Evolutionary conservation across 257 asterid species (phyloP), one percentile per base, ranked within the genome.

Genomic region (Haberlea rhodopensis): DNA sequence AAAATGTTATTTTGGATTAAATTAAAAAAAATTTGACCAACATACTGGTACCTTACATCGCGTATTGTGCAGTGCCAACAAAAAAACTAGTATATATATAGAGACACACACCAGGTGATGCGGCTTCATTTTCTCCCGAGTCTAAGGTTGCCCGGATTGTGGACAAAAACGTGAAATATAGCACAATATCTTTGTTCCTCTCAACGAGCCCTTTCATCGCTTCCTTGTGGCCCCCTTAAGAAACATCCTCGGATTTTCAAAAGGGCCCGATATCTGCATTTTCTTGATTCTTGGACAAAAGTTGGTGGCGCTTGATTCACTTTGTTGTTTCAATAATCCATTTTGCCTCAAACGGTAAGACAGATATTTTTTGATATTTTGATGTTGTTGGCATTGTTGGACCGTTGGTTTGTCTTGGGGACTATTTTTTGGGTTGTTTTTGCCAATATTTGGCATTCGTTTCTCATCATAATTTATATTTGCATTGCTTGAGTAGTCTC

Each of bases 231-330:
- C 83, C 80, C 67, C 71, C 80, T 48, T 70, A 52, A 68, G 40
- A 72, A 75, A 63, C 60, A 53, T 25, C 53, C 27, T 18, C 64
- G 20, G 9, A 25, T 11, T 31, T 69, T 72, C 5, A 13, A 19
- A 57, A 59, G 71, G 73, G 71, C 55, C 29, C 18, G 19, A 27
- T 55, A 60, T 21, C 27, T 21, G 27, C 2, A 40, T 21, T 69
- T 63, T 53, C 45, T 63, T 23, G 59, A 73, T 73, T 75, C 78
- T 81, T 81, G 82, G 87, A 81, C 70, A 80, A 81, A 76, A 78
- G 73, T 71, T 49, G 62, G 82, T 73, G 83, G 63, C 26, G 51
- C 22, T 27, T 8, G 67, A 67, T 66, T 69, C 76, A 73, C 83
- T 75, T 67, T 28, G 71, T 81, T 71, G 84, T 67, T 81, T 83